Conservation (phyloP, 2,329 filamentous ascomycete genomes). For the Magnaporthales sp. region DNA sequence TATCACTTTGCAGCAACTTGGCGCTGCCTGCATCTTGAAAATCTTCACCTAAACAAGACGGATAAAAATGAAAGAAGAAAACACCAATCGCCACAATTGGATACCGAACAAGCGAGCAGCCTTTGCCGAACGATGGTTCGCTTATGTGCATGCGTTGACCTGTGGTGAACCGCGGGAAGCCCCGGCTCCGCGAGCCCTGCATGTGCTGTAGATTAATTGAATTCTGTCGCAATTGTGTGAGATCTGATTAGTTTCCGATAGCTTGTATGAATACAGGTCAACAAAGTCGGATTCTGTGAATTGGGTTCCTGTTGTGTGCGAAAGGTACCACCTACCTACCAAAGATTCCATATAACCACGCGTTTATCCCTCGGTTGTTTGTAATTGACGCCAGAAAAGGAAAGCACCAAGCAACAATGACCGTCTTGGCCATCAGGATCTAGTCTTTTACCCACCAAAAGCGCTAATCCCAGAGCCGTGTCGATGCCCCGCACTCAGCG, state of each 20-base stretch:
- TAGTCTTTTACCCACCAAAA: neutral
- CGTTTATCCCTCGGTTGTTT: neutral
- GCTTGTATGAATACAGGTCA: neutral
- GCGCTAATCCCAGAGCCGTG: neutral
- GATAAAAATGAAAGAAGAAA: neutral
- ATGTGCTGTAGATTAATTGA: neutral
- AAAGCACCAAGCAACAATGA: neutral
- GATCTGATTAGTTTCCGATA: neutral
- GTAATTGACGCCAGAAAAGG: neutral
- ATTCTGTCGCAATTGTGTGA: neutral
- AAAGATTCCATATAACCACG: neutral
- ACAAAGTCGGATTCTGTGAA: neutral
- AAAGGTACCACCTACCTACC: too few relatives aligned
- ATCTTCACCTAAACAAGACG: neutral
- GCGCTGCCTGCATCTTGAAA: neutral
- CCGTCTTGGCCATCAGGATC: neutral
- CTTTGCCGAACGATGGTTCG: neutral
- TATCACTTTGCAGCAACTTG: neutral
- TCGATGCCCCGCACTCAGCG: neutral
- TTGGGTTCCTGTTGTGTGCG: too few relatives aligned
- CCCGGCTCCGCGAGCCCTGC: neutral
- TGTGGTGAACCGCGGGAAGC: neutral
- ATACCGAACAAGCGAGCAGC: neutral
- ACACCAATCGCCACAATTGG: neutral
- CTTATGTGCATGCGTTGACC: neutral